phyloP scores from a whole-genome alignment of 2,329 filamentous ascomycete species.

The Coleophoma cylindrospora region DNA sequence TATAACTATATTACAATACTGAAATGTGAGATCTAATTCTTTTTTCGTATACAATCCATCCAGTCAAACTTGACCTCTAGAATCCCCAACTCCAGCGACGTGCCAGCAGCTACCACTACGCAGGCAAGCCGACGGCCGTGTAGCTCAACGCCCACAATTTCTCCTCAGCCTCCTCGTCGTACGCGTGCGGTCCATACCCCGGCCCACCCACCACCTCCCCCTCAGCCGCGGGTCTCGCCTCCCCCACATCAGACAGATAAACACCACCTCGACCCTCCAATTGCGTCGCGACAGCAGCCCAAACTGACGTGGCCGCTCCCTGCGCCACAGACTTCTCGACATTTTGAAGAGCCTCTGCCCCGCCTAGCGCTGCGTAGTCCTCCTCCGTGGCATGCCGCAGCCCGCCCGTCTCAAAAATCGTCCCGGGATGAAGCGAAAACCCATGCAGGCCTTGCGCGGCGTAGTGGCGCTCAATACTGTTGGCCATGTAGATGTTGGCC shows the following conservation, averaged over 20 bases:
- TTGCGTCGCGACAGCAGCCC: slow-evolving; percentile 24
- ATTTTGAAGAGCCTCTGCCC: no score
- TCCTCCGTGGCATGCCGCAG: no score
- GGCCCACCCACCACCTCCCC: neutral
- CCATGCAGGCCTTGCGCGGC: slow-evolving; percentile 32
- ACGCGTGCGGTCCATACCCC: neutral
- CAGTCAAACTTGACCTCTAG: no score
- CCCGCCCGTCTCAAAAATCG: neutral
- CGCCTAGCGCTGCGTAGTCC: no score
- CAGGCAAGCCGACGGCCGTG: no score
- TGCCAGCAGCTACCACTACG: no score
- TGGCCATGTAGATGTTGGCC: slow-evolving; percentile 39
- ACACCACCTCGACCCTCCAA: slow-evolving; percentile 37
- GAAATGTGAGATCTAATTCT: no score
- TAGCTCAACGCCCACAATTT: neutral
- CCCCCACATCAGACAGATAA: slow-evolving; percentile 38
- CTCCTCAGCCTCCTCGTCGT: neutral
- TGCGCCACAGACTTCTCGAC: neutral
- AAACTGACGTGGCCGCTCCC: slow-evolving; percentile 34
- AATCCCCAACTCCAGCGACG: no score
- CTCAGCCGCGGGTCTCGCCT: slow-evolving; percentile 25
- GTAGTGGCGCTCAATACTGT: slow-evolving; percentile 38
- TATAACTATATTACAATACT: no score
- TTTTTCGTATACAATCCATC: no score
- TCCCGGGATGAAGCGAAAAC: slow-evolving; percentile 36